Base-by-base conservation (phyloP, 2,329 filamentous ascomycete species). In the Coleophoma crateriformis region DNA sequence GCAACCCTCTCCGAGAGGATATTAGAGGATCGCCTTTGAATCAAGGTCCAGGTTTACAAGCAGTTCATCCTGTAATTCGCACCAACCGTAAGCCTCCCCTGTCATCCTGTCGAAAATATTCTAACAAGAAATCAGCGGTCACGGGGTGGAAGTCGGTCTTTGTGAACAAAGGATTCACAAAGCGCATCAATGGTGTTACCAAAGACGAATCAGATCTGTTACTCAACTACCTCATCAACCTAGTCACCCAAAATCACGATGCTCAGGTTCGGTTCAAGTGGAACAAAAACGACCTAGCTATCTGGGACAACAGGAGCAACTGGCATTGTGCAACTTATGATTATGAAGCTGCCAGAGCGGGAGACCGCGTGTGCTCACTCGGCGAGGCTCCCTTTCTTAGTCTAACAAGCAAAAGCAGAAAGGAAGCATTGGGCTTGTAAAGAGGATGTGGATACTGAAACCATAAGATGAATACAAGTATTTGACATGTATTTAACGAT, bases 381-480 rank as follows among this genome's bases (percentile, higher is more conserved):
- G 77, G 70, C 15, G 77, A 71, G 66, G 71, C 62, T 17, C 54
- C 90, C 94, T 66, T 86, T 90, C 39, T 52, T 33, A 52, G 56
- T 46, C 41, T 50, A 32, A 49, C 51, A 8, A 47, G 47, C 14
- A 46, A 14, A 20, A 64, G 94, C 94, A 0, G 90, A 90, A 50
- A 95, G 70, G 76, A 56, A 95, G 69, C 17, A 72, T 70, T 0
- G 76, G 78, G 49, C 88, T 85, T 45, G 22, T 90, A 66, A 91
- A 95, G 1, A 94, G 85, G 27, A 27, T 27, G 27, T 27, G 8
- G 27, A 3, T 27, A 10, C 27, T 3, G 27, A 27, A 19, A 27
- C 27, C 27, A 27, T 27, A 10, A 27, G 27, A 27, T 27, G 8
- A 7, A 27, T 3, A 19, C 19, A 19, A 19, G 19, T 19, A 19